Base-by-base conservation (phyloP, 2,329 filamentous ascomycete species). In the Monilinia vaccinii-corymbosi region DNA sequence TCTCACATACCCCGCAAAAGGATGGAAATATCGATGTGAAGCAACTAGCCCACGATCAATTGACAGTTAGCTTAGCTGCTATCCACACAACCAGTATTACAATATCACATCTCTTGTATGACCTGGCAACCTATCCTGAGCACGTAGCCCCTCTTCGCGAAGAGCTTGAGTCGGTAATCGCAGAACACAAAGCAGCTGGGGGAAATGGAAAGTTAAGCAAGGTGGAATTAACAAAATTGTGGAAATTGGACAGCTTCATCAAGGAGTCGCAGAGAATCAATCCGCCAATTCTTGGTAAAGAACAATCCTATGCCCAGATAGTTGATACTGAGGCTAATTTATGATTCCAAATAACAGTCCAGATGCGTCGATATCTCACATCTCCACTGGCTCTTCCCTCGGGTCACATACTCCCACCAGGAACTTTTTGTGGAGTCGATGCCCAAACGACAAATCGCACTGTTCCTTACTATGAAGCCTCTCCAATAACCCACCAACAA, bases 61-160 rank as follows among this genome's bases (percentile, higher is more conserved):
- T 58, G 18, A 50, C 34, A 16, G 56, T 58, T 16, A 58, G 56
- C 25, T 42, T 58, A 31, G 56, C 56, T 28, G 56, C 56, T 36
- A 58, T 58, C 42, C 78, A 81, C 61, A 79, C 78, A 0, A 81
- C 77, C 0, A 76, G 76, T 0, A 63, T 77, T 36, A 72, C 76
- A 0, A 65, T 76, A 0, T 79, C 78, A 3, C 70, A 81, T 75
- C 60, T 59, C 56, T 48, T 59, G 7, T 59, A 59, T 42, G 48
- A 59, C 47, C 11, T 59, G n/a, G 47, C 56, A 21, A 40, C 38
- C 5, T 44, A 48, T 40, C 56, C 56, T 16, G 56, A 59, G 21
- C 38, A 59, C 31, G 46, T 59, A 16, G 56, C 38, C 13, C 28
- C 38, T 10, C 56, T 59, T 8, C 56, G 48, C 3, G n/a, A 5